Conservation (phyloP, 441 rosid genomes). For the Eruca vesicaria region DNA sequence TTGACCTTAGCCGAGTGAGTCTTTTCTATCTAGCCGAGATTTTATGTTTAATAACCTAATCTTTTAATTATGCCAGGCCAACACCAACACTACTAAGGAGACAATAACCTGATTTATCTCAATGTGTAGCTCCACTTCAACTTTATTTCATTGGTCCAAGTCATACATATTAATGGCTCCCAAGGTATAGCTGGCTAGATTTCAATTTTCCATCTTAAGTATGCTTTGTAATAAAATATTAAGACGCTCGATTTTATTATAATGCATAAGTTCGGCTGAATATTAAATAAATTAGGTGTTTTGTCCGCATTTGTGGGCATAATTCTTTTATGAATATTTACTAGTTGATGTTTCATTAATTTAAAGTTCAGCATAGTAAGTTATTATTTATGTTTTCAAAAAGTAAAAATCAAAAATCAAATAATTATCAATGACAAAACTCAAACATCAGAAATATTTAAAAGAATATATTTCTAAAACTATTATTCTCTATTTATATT, state of each 20-base stretch:
- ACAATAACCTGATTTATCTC: constrained; percentile 22
- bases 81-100: too few relatives aligned
- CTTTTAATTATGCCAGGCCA: neutral
- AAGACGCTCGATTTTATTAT: constrained; percentile 5
- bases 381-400: too few relatives aligned
- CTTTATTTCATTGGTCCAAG: constrained; percentile 20
- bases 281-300: neutral
- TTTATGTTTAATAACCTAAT: neutral
- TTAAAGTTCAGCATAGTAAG: too few relatives aligned
- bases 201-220: constrained; percentile 1
- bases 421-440: too few relatives aligned
- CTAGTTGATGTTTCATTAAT: too few relatives aligned
- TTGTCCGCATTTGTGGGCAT: too few relatives aligned
- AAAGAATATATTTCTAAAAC: too few relatives aligned
- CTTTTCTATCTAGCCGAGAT: neutral
- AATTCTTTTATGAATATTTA: too few relatives aligned
- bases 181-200: constrained; percentile 6
- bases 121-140: constrained; percentile 16
- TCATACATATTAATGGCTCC: constrained; percentile 2
- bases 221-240: constrained; percentile 4
- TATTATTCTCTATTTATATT: too few relatives aligned
- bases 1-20: neutral
- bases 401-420: too few relatives aligned
- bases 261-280: constrained; percentile 19
- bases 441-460: too few relatives aligned